Conservation (phyloP, 2,329 filamentous ascomycete species). For the Cercospora sp. region DNA sequence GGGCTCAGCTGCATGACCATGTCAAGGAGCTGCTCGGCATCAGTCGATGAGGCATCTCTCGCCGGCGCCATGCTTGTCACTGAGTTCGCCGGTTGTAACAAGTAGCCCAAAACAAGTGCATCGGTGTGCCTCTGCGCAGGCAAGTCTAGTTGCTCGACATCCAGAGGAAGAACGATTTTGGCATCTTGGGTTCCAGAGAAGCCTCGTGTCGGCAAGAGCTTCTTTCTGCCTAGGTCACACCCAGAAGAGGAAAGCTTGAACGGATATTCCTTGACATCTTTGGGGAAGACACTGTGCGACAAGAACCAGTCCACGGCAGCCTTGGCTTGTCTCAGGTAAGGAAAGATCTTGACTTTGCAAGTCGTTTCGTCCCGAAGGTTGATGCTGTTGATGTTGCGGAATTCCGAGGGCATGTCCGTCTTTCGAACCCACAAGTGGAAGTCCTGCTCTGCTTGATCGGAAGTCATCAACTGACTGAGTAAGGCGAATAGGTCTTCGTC, state of each 20-base stretch:
- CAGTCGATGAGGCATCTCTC: not conserved
- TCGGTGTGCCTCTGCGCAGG: conserved; percentile 62
- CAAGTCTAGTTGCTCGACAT: conserved; percentile 63
- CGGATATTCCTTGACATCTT: conserved; percentile 64
- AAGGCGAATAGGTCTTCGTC: conserved; percentile 46
- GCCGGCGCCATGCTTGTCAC: conserved; percentile 22
- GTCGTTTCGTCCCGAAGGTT: conserved; percentile 33
- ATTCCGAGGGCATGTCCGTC: conserved; percentile 17
- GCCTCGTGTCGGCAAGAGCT: conserved; percentile 61
- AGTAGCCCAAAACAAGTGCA: conserved; percentile 60
- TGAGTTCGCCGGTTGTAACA: conserved; percentile 57
- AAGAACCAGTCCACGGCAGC: conserved; percentile 65
- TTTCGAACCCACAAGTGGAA: conserved; percentile 33
- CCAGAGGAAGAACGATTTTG: conserved; percentile 58
- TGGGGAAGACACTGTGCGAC: conserved; percentile 65
- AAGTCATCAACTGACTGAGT: conserved; percentile 28
- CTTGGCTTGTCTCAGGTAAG: conserved; percentile 55
- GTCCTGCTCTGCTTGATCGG: conserved; percentile 31
- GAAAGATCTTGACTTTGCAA: conserved; percentile 32
- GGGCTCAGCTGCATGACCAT: conserved; percentile 45
- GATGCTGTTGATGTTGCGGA: conserved; percentile 29
- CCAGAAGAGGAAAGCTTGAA: conserved; percentile 65
- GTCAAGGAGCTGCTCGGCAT: conserved; percentile 45
- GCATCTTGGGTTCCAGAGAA: conserved; percentile 74
- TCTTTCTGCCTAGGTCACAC: conserved; percentile 62